These are phyloP conservation scores for Zygnema cylindricum DNA, from an alignment of 139 green algal species.

Conservation along the genomic window DNA sequence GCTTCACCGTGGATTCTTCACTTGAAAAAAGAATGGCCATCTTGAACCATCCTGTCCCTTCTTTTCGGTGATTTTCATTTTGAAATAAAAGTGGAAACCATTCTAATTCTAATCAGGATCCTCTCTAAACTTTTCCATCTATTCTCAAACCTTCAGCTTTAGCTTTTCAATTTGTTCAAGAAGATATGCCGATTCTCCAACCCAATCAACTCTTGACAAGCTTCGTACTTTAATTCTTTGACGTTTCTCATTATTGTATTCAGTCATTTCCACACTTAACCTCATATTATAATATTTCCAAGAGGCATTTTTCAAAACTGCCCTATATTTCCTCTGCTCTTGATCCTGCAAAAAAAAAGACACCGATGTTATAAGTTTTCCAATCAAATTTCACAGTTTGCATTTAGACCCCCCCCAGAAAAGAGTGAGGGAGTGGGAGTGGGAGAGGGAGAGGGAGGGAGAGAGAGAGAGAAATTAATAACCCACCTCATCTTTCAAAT, in stretches of 20 bases:
- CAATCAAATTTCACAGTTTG: neutral
- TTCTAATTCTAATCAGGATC: neutral
- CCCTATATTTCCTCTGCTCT: slow-evolving; percentile 30
- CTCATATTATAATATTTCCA: neutral
- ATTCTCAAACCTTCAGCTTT: neutral
- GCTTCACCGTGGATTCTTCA: neutral
- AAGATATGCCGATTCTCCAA: neutral
- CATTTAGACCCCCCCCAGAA: neutral
- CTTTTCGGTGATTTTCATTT: too few relatives aligned
- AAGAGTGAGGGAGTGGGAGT: neutral
- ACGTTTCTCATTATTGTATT: slow-evolving; percentile 33
- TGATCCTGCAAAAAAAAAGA: slow-evolving; percentile 1
- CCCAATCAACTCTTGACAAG: slow-evolving; percentile 25
- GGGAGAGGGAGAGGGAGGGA: neutral
- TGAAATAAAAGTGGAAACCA: neutral
- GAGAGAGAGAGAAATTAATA: neutral
- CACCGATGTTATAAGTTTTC: neutral
- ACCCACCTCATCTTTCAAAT: neutral
- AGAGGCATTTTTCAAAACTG: neutral
- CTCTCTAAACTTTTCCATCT: neutral
- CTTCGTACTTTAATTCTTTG: slow-evolving; percentile 36
- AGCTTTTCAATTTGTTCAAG: slow-evolving; percentile 37
- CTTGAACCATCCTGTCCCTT: too few relatives aligned
- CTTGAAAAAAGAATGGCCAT: neutral
- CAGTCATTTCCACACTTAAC: slow-evolving; percentile 18